A percentile compares a stretch with the other conserved stretches of the same genome.
phyloP scores from a whole-genome alignment of 2,329 filamentous ascomycete genomes.

The Myrmaecium sp. region DNA sequence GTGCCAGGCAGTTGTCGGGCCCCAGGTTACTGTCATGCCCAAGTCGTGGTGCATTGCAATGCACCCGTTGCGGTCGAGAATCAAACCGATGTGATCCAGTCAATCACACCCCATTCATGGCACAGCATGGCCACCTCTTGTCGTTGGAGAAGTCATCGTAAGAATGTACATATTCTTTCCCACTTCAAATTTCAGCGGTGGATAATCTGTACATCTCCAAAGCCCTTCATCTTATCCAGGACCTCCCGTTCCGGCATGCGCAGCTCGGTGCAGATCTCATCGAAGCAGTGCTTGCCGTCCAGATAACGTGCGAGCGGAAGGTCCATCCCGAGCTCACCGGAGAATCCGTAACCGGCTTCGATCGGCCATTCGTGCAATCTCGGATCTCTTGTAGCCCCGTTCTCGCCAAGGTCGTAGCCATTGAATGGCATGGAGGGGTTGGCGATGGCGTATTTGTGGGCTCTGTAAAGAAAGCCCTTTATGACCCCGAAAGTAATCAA shows the following conservation, averaged over 20 bases:
- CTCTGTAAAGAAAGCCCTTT: conserved; percentile 82
- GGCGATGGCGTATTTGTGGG: conserved; percentile 76
- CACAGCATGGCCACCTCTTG: no score
- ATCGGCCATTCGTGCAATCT: conserved; percentile 12
- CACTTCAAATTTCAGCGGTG: conserved; percentile 5
- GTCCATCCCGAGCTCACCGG: conserved; percentile 7
- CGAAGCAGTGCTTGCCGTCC: conserved; percentile 61
- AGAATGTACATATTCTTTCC: no score
- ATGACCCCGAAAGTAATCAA: conserved; percentile 93
- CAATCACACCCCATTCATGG: no score
- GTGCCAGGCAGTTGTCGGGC: no score
- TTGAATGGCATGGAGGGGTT: conserved; percentile 26
- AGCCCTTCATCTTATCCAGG: conserved; percentile 44
- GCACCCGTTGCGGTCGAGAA: no score
- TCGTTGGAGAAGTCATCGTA: no score
- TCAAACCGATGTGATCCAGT: no score
- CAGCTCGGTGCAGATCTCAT: conserved; percentile 66
- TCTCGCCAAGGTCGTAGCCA: conserved; percentile 2
- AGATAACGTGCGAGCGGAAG: conserved; percentile 46
- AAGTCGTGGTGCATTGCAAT: no score
- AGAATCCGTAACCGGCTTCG: conserved; percentile 3
- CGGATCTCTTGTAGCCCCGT: no score
- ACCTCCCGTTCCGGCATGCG: conserved; percentile 54
- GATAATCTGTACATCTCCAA: conserved; percentile 18
- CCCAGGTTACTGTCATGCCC: no score